phyloP scores from a whole-genome alignment of 2,329 filamentous ascomycete genomes.

The Pseudocercospora macadamiae region DNA sequence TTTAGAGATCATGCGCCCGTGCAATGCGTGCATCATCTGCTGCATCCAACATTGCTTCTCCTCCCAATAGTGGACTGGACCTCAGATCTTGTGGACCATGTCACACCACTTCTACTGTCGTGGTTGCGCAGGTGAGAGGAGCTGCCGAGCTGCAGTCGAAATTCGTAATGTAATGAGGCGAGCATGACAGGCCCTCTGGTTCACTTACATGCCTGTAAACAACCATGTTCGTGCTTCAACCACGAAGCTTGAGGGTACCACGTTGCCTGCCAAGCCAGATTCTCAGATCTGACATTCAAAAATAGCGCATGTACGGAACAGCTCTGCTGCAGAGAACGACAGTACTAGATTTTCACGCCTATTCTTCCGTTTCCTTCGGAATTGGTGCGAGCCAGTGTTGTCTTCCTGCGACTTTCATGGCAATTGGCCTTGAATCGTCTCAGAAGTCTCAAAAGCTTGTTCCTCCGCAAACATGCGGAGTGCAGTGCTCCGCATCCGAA shows the following conservation, averaged over 20 bases:
- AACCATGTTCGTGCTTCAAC: neutral
- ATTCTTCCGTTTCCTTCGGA: neutral
- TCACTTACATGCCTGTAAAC: neutral
- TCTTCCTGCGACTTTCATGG: too few relatives aligned
- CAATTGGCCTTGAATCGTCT: neutral
- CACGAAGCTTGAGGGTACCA: neutral
- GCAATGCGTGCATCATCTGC: too few relatives aligned
- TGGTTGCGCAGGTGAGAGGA: too few relatives aligned
- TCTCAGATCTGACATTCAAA: too few relatives aligned
- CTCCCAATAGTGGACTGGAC: neutral
- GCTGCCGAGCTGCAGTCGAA: too few relatives aligned
- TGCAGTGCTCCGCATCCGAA: constrained; percentile 12
- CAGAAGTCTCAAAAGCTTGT: constrained; percentile 13
- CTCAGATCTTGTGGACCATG: neutral
- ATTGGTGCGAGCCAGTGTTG: neutral
- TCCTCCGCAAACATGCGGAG: constrained; percentile 7
- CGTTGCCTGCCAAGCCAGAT: neutral
- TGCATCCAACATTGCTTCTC: neutral
- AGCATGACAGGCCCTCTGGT: too few relatives aligned
- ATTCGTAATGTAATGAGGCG: too few relatives aligned
- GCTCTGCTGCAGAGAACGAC: too few relatives aligned
- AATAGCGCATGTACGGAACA: too few relatives aligned
- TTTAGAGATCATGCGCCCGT: too few relatives aligned
- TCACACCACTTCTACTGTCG: neutral
- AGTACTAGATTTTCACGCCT: too few relatives aligned